Conservation (phyloP, 2,329 filamentous ascomycete genomes). For the Rhinocladiella similis region DNA sequence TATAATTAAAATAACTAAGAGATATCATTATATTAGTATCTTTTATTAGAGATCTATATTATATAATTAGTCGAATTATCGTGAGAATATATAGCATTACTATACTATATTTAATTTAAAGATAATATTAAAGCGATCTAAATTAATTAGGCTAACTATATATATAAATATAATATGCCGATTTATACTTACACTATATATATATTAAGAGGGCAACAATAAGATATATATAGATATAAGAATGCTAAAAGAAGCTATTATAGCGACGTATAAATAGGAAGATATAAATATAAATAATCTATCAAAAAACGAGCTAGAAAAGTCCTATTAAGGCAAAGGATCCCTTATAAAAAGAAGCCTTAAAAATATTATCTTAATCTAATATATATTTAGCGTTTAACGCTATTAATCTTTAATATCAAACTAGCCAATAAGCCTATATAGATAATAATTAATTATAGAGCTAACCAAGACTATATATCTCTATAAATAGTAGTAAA, state of each 20-base stretch:
- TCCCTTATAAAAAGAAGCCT: no score
- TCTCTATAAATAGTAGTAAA: background rate
- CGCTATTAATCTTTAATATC: no score
- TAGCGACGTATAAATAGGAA: no score
- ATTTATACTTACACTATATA: background rate
- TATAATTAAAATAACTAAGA: background rate
- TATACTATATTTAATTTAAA: background rate
- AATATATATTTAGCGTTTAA: no score
- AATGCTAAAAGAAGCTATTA: no score
- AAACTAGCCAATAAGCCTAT: background rate
- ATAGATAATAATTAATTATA: background rate
- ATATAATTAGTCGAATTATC: background rate
- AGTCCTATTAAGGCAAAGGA: no score
- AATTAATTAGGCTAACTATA: background rate
- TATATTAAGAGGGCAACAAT: background rate
- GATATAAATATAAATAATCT: no score
- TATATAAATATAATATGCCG: background rate
- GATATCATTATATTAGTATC: background rate
- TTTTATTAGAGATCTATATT: background rate
- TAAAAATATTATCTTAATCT: background rate
- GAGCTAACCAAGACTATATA: background rate
- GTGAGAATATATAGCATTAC: background rate
- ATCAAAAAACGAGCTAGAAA: no score
- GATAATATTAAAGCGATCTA: background rate
- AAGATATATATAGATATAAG: background rate